Conservation (phyloP, 2,329 filamentous ascomycete genomes). For the Fusarium algeriense region DNA sequence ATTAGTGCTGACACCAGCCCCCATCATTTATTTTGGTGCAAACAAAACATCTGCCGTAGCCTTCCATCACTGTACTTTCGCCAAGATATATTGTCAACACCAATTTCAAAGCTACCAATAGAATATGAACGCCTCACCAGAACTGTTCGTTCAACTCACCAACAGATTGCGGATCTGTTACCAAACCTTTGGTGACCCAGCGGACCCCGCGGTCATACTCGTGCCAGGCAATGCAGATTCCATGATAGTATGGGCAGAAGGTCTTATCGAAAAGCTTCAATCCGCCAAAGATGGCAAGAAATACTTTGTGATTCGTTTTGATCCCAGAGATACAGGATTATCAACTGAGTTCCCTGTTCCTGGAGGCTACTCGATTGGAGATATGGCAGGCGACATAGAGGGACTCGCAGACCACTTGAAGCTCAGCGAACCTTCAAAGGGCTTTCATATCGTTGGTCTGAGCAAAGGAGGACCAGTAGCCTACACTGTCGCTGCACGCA, state of each 20-base stretch:
- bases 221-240: constrained; percentile 39
- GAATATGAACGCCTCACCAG: constrained; percentile 32
- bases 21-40: background rate
- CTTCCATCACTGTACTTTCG: background rate
- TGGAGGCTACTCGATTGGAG: constrained; percentile 42
- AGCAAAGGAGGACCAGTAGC: constrained; percentile 47
- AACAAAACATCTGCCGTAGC: background rate
- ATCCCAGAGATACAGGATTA: constrained; percentile 43
- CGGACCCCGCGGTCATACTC: constrained; percentile 45
- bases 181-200: constrained; percentile 43
- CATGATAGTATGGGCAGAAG: constrained; percentile 45
- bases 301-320: constrained; percentile 42
- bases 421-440: constrained; percentile 14
- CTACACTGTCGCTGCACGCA: constrained; percentile 39
- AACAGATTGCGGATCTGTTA: constrained; percentile 49
- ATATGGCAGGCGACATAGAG: constrained; percentile 48
- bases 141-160: constrained; percentile 46
- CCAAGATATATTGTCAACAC: background rate
- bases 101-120: too few species aligned
- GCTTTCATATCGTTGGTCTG: constrained; percentile 44
- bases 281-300: constrained; percentile 13
- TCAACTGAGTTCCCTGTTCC: constrained; percentile 45
- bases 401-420: constrained; percentile 45
- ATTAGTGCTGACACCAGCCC: constrained; percentile 14
- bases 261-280: constrained; percentile 37